Base-by-base conservation (phyloP, 345 rosid genomes). In the Nasturtium officinale region DNA sequence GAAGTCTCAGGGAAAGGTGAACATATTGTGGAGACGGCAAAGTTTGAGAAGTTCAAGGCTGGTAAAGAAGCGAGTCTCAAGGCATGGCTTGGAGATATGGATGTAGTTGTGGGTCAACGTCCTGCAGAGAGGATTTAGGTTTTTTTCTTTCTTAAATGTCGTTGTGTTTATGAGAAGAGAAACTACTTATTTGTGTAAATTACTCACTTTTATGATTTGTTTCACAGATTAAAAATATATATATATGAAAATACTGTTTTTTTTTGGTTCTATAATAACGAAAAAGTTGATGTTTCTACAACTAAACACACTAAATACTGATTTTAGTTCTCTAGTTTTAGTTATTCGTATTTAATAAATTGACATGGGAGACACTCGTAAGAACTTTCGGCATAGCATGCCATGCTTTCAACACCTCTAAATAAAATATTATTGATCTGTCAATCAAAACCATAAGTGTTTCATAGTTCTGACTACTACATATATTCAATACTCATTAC, bases 31-130 rank as follows among this genome's bases (percentile, higher is more conserved):
- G 69, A 80, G 58, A 56, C 83, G 0, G 87, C 80, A 75, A 73
- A 80, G 40, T 87, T 56, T 35, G 85, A 87, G 35, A 81, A 82
- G 72, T 95, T 95, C 65, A 92, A 82, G 83, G 91, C 90, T 6
- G 86, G 81, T 65, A 86, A 88, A 81, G 90, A 86, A 83, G 90
- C 92, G 30, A 85, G 89, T 76, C 79, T 91, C 30, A 84, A 90
- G 79, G 91, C 87, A 71, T 95, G 98, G 96, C 78, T 90, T 78
- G 85, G 82, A 73, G 87, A 73, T 69, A 56, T 78, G 60, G 82
- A 74, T 56, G 73, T 32, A 16, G 69, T 25, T 52, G 77, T 21
- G 17, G 80, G 47, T 65, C 69, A 29, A 21, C 60, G 47, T 56
- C 46, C 54, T 28, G 71, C 71, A 2, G 76, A 62, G 71, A 70